These are phyloP conservation scores for Erodium maritimum DNA, from an alignment of 345 rosid genomes.

Conservation along the genomic window DNA sequence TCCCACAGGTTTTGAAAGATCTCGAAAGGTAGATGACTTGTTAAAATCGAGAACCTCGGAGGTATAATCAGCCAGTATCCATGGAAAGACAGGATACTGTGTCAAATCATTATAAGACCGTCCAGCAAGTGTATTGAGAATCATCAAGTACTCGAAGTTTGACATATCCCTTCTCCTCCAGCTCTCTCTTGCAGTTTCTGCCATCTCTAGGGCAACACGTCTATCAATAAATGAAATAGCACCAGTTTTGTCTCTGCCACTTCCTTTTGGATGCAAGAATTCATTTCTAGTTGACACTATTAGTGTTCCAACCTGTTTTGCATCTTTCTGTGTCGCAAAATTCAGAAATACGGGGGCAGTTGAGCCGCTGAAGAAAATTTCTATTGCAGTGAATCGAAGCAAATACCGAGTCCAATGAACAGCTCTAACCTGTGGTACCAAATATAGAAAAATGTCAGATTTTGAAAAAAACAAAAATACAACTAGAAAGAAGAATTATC, in stretches of 20 bases:
- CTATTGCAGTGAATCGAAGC: slow-evolving; percentile 84
- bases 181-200: slow-evolving; percentile 84
- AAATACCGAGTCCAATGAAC: slow-evolving; percentile 93
- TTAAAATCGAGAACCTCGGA: slow-evolving; percentile 87
- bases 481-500: slow-evolving; percentile 5
- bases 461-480: slow-evolving; percentile 9
- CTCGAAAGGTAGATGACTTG: slow-evolving; percentile 86
- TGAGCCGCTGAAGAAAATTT: slow-evolving; percentile 69
- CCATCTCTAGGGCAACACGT: slow-evolving; percentile 81
- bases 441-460: slow-evolving; percentile 10
- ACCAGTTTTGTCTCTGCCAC: slow-evolving; percentile 70
- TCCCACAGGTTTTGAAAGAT: slow-evolving; percentile 96
- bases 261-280: slow-evolving; percentile 63
- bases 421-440: slow-evolving; percentile 50
- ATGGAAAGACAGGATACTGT: slow-evolving; percentile 94
- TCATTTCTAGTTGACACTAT: slow-evolving; percentile 86
- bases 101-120: slow-evolving; percentile 94
- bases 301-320: slow-evolving; percentile 76
- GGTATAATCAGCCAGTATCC: slow-evolving; percentile 87
- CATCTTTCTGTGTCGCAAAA: slow-evolving; percentile 68
- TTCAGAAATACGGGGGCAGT: slow-evolving; percentile 67
- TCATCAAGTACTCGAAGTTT: slow-evolving; percentile 88
- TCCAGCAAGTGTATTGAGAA: slow-evolving; percentile 88
- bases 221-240: slow-evolving; percentile 76
- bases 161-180: slow-evolving; percentile 96